These are phyloP conservation scores for Coniochaeta prunicola DNA, from an alignment of 2,329 filamentous ascomycete genomes.

Conservation along the genomic window DNA sequence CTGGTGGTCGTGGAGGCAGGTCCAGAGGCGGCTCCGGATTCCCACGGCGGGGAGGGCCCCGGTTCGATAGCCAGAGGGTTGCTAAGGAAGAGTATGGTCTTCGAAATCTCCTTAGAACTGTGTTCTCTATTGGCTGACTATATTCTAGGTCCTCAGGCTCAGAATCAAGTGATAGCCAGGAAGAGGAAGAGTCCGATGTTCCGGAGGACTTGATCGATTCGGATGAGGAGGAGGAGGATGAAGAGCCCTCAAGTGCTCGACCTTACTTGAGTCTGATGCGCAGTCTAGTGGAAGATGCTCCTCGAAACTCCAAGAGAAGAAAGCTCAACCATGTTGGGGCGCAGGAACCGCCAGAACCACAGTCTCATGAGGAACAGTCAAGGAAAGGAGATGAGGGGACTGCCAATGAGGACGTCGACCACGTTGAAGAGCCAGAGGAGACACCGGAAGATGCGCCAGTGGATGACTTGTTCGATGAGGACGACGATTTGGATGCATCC, in stretches of 20 bases:
- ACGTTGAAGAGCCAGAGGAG: constrained; percentile 37
- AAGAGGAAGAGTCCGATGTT: constrained; percentile 8
- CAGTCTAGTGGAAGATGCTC: constrained; percentile 38
- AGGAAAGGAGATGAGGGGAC: constrained; percentile 22
- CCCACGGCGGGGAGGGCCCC: constrained; percentile 20
- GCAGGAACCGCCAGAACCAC: constrained; percentile 11
- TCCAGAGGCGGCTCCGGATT: background rate
- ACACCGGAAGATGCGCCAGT: constrained; percentile 26
- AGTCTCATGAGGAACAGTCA: background rate
- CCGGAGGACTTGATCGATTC: constrained; percentile 32
- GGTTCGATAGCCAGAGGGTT: constrained; percentile 38
- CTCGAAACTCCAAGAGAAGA: constrained; percentile 46
- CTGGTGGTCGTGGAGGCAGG: constrained; percentile 4
- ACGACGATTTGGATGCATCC: constrained; percentile 34
- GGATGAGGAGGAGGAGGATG: constrained; percentile 36
- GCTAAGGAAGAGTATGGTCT: constrained; percentile 29
- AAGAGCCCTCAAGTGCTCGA: constrained; percentile 30
- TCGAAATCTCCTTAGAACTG: constrained; percentile 9
- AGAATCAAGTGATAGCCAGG: background rate
- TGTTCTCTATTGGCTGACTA: constrained; percentile 3
- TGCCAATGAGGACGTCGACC: constrained; percentile 25
- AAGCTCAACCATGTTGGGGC: constrained; percentile 39
- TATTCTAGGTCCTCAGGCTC: background rate
- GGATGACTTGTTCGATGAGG: constrained; percentile 31
- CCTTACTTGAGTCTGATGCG: constrained; percentile 54